Base-by-base conservation (phyloP, 164 flowering plant species). In the Vitis amurensis region DNA sequence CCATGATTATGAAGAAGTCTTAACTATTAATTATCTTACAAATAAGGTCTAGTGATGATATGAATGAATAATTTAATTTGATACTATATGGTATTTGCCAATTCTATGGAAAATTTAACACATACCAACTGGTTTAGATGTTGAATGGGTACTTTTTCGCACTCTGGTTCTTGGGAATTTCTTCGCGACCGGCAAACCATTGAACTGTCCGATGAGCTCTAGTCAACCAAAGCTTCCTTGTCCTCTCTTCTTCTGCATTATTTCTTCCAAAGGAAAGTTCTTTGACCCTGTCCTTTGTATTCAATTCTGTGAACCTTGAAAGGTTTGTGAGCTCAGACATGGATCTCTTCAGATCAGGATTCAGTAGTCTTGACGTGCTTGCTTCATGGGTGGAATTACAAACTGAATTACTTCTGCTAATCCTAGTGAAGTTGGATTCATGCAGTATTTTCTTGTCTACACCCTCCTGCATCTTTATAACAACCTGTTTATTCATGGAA, bases 211-310 rank as follows among this genome's bases (percentile, higher is more conserved):
- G 23, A 48, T 61, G 56, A 0, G 81, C 84, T 17, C 82, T 83
- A 1, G 84, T 80, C 31, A 80, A 48, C 89, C 89, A 85, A 55
- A 83, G 61, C 78, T 60, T 76, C 70, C 73, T 76, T 55, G 53
- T 61, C 67, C 68, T 78, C 71, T 83, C 85, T 52, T 81, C 87
- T 9, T 76, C 64, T 2, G n/a, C 71, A n/a, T 30, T 69, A 37
- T 37, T 37, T 37, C 7, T 3, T 37, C 6, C 44, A 53, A 50
- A 55, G 17, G 61, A 10, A 27, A 57, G 55, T 19, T 50, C 76
- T 29, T 27, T 62, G n/a, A 15, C 13, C 4, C 61, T 57, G 48
- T 14, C 31, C 17, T 61, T 63, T 50, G 47, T 48, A 52, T 53
- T 64, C 1, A 51, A 59, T 37, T 60, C 67, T 60, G 16, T 13